phyloP scores from a whole-genome alignment of 2,329 filamentous ascomycete genomes.

The Aspergillus amoenus region DNA sequence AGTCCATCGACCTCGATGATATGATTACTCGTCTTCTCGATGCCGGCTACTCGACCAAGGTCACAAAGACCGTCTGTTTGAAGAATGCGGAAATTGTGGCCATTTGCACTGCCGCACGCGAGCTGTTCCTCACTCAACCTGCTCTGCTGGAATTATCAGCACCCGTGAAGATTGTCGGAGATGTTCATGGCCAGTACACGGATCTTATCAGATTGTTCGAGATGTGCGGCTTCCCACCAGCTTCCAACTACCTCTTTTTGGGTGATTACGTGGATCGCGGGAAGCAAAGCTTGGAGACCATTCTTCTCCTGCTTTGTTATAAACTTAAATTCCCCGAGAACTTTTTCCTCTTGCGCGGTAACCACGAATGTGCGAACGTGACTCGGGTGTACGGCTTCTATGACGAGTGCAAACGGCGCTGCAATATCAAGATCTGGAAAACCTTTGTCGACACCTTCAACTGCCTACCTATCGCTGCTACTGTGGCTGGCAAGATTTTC shows the following conservation, averaged over 20 bases:
- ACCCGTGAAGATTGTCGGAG: slow-evolving; percentile 95
- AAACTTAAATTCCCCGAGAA: slow-evolving; percentile 97
- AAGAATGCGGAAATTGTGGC: slow-evolving; percentile 97
- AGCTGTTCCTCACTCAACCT: slow-evolving; percentile 87
- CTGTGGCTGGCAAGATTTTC: slow-evolving; percentile 96
- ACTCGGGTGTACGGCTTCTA: slow-evolving; percentile 97
- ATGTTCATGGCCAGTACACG: slow-evolving; percentile 95
- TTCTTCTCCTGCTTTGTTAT: slow-evolving; percentile 88
- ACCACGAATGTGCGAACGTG: slow-evolving; percentile 96
- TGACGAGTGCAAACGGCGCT: slow-evolving; percentile 94
- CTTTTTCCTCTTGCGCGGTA: slow-evolving; percentile 91
- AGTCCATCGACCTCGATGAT: slow-evolving; percentile 91
- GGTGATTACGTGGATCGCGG: slow-evolving; percentile 96
- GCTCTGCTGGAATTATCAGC: slow-evolving; percentile 88
- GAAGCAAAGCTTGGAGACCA: slow-evolving; percentile 94
- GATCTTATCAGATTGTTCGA: slow-evolving; percentile 96
- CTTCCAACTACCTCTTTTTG: slow-evolving; percentile 88
- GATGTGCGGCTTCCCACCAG: slow-evolving; percentile 95
- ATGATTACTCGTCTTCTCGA: slow-evolving; percentile 94
- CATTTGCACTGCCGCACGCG: slow-evolving; percentile 84
- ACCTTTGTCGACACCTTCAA: slow-evolving; percentile 97
- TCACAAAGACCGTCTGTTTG: slow-evolving; percentile 94
- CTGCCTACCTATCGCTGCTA: slow-evolving; percentile 90
- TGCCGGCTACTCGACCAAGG: slow-evolving; percentile 92
- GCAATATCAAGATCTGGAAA: slow-evolving; percentile 98